Percentiles rank a stretch among this genome's conserved stretches.
These are phyloP conservation scores for Nidula niveotomentosa DNA, from an alignment of 1,284 basidiomycete genomes.

Conservation along the genomic window DNA sequence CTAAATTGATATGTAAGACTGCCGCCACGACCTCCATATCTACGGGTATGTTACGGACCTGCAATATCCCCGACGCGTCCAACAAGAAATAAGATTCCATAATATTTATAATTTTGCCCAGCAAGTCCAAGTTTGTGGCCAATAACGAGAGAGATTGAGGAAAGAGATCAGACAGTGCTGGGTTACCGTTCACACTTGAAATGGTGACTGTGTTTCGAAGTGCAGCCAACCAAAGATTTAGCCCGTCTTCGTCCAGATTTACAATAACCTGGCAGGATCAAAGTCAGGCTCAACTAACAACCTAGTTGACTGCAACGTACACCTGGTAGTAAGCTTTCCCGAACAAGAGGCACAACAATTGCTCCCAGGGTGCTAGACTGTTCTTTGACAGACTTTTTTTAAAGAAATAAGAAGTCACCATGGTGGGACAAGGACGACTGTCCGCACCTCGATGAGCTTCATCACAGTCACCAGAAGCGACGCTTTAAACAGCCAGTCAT, in stretches of 20 bases:
- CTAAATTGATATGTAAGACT: constrained; percentile 26
- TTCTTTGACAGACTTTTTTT: constrained; percentile 56
- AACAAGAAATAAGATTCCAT: constrained; percentile 84
- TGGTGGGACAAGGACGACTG: neutral
- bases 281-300: neutral
- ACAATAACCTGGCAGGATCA: constrained; percentile 50
- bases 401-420: neutral
- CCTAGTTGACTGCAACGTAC: constrained; percentile 34
- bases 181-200: constrained; percentile 41
- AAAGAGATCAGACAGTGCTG: constrained; percentile 67
- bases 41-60: constrained; percentile 44
- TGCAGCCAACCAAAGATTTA: constrained; percentile 75
- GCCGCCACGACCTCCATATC: neutral
- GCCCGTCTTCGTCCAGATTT: constrained; percentile 79
- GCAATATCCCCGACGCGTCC: constrained; percentile 64
- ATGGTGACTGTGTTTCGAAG: constrained; percentile 69
- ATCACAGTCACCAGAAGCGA: constrained; percentile 73
- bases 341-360: constrained; percentile 74
- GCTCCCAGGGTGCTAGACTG: constrained; percentile 54
- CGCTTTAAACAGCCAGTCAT: constrained; percentile 80
- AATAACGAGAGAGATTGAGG: constrained; percentile 65
- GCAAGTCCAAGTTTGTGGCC: constrained; percentile 71
- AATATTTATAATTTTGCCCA: constrained; percentile 66
- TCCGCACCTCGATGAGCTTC: constrained; percentile 66
- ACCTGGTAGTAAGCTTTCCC: constrained; percentile 68